phyloP scores from a whole-genome alignment of 192 early-diverging fungal species.

The Coemansia javaensis region DNA sequence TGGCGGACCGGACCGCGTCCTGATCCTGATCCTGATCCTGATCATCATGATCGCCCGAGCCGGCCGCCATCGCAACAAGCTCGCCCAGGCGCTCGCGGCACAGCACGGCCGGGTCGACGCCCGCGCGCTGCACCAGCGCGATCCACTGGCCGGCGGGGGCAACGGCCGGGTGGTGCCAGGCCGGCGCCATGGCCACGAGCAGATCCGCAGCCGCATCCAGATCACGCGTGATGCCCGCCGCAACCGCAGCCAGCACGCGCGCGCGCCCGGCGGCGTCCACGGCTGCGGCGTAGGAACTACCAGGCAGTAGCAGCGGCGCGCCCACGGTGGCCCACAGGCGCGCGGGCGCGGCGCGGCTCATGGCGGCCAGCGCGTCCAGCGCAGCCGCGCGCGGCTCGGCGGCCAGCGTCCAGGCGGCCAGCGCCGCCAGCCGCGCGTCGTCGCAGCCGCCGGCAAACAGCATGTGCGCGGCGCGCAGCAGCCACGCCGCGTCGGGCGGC shows the following conservation, averaged over 20 bases:
- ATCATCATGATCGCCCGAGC: no score
- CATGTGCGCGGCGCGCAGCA: constrained; percentile 56
- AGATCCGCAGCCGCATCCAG: constrained; percentile 2
- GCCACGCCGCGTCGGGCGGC: constrained; percentile 62
- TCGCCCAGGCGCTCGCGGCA: constrained; percentile 36
- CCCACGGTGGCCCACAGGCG: constrained; percentile 24
- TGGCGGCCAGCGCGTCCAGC: constrained; percentile 3
- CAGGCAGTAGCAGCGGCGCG: constrained; percentile 6
- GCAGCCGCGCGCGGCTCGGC: constrained; percentile 16
- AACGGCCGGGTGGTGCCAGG: constrained; percentile 34
- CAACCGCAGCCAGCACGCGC: no score
- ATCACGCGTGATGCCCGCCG: no score
- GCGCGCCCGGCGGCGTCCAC: no score
- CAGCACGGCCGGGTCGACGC: constrained; percentile 65
- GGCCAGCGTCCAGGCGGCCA: constrained; percentile 31
- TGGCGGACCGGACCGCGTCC: no score
- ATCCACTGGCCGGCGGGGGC: constrained; percentile 80
- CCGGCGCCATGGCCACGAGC: constrained; percentile 55
- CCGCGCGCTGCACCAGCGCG: constrained; percentile 67
- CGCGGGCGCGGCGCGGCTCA: constrained; percentile 13
- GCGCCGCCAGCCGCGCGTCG: constrained; percentile 18
- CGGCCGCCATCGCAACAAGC: constrained; percentile 48
- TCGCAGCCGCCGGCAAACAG: constrained; percentile 29
- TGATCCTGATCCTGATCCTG: no score
- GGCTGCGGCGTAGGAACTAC: no score